These are phyloP conservation scores for Aspergillus olivimuriae DNA, from an alignment of 495 filamentous ascomycete genomes.

Conservation along the genomic window DNA sequence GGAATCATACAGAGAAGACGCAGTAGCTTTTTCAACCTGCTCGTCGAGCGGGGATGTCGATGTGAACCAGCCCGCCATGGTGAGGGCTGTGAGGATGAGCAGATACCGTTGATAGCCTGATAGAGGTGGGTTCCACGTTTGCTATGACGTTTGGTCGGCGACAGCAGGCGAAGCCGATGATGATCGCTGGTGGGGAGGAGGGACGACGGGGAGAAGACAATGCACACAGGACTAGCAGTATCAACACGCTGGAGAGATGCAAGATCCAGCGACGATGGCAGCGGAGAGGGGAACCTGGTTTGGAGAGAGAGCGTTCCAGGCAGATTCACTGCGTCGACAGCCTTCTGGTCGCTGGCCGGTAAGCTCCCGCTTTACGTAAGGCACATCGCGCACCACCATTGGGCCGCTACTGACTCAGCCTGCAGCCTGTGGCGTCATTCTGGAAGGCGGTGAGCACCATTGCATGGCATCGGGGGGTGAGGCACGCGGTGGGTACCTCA, in stretches of 20 bases:
- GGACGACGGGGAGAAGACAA: neutral
- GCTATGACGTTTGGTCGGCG: constrained; percentile 21
- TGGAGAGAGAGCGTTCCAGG: neutral
- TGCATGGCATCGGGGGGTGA: too few species aligned
- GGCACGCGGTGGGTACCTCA: too few species aligned
- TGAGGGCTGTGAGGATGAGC: constrained; percentile 20
- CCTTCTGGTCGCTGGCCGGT: too few species aligned
- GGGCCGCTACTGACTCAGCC: too few species aligned
- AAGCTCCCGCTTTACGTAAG: too few species aligned
- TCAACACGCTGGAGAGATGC: neutral
- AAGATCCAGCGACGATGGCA: too few species aligned
- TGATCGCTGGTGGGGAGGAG: neutral
- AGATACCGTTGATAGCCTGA: constrained; percentile 3
- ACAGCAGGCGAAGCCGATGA: too few species aligned
- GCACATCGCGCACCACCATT: too few species aligned
- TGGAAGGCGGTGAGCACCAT: too few species aligned
- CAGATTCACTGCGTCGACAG: too few species aligned
- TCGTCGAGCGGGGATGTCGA: constrained; percentile 86
- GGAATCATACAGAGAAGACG: constrained; percentile 71
- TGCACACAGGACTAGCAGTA: neutral
- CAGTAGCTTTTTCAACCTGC: constrained; percentile 91
- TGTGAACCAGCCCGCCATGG: constrained; percentile 90
- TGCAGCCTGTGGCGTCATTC: too few species aligned
- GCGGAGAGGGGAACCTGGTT: neutral
- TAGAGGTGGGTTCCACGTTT: neutral